phyloP scores from a whole-genome alignment of 306 rosid genomes.

The Dryas alaskensis region DNA sequence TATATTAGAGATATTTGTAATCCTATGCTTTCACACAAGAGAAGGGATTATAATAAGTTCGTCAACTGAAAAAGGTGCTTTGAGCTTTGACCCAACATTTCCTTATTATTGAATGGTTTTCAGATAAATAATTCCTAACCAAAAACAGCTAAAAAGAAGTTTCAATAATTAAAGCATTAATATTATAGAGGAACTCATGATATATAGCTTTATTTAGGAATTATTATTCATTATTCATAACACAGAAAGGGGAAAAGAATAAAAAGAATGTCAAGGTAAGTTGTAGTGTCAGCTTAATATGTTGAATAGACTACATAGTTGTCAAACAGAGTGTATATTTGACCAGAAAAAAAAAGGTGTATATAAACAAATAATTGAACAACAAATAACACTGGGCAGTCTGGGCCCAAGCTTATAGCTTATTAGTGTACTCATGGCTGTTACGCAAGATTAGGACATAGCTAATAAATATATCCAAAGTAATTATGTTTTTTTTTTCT shows the following conservation, averaged over 20 bases:
- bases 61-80: background rate
- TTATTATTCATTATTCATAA: too few species aligned
- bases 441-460: slow-evolving; percentile 21
- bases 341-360: background rate
- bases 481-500: slow-evolving; percentile 5
- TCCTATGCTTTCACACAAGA: background rate
- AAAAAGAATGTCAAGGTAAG: background rate
- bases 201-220: background rate
- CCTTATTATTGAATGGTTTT: background rate
- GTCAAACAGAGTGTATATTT: background rate
- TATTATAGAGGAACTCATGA: background rate
- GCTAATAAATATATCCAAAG: slow-evolving; percentile 1
- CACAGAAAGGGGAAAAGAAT: background rate
- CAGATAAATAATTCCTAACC: background rate
- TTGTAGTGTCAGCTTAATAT: background rate
- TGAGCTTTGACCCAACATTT: background rate
- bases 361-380: slow-evolving; percentile 4
- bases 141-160: slow-evolving; percentile 4
- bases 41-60: background rate
- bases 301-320: background rate
- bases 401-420: background rate
- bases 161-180: background rate
- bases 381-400: background rate
- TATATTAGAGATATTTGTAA: too few species aligned
- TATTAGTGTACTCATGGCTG: slow-evolving; percentile 24